These are phyloP conservation scores for Pichia phayaonensis DNA, from an alignment of 805 yeast species.

Conservation along the genomic window DNA sequence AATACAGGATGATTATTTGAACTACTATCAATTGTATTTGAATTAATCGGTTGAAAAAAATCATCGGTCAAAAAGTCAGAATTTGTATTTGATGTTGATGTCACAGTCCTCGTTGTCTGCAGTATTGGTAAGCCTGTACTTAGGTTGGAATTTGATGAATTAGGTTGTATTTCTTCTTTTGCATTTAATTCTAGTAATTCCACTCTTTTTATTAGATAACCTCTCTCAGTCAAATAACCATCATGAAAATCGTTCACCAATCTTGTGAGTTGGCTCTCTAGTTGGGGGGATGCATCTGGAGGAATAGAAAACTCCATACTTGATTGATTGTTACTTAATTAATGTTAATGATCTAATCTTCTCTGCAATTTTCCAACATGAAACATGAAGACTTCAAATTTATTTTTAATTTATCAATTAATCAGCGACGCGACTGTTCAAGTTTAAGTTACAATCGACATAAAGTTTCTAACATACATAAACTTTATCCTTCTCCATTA, in stretches of 20 bases:
- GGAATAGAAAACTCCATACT: constrained; percentile 44
- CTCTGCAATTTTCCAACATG: too few relatives aligned
- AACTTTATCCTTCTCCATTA: too few relatives aligned
- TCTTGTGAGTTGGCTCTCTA: constrained; percentile 32
- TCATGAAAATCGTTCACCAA: constrained; percentile 49
- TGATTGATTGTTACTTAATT: not conserved
- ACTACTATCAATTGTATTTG: constrained; percentile 8
- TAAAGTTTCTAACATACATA: too few relatives aligned
- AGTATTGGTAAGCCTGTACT: not conserved
- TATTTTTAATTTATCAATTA: too few relatives aligned
- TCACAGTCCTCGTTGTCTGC: not conserved
- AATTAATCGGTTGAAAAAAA: constrained; percentile 1
- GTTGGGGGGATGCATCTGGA: constrained; percentile 29
- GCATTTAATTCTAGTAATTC: constrained; percentile 19
- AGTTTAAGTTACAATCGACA: not conserved
- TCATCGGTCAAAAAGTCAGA: constrained; percentile 5
- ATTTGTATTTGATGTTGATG: not conserved
- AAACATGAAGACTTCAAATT: not conserved
- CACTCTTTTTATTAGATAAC: constrained; percentile 54
- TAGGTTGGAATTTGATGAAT: not conserved
- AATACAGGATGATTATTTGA: constrained; percentile 9
- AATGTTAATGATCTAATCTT: not conserved
- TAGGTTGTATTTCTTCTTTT: not conserved
- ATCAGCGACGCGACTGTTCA: not conserved
- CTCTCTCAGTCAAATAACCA: constrained; percentile 68